Percentiles rank a stretch among this genome's conserved stretches.
These are phyloP conservation scores for Colletotrichum theobromicola DNA, from an alignment of 2,329 filamentous ascomycete genomes.

Conservation along the genomic window DNA sequence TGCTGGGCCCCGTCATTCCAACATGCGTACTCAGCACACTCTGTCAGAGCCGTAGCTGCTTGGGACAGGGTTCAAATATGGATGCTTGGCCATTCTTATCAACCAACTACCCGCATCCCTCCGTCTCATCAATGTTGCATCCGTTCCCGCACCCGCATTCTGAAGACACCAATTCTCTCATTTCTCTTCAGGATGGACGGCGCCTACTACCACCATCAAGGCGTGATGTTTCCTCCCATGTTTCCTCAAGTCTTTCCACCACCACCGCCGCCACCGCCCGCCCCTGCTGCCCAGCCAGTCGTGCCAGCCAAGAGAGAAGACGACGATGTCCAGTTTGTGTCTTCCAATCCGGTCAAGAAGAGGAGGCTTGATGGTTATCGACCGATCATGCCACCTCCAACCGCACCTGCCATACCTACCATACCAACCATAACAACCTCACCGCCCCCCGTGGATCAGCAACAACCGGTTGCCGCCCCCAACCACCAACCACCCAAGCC, in stretches of 20 bases:
- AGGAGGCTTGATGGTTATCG: slow-evolving; percentile 15
- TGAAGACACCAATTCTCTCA: background rate
- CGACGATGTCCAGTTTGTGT: slow-evolving; percentile 50
- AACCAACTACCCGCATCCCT: background rate
- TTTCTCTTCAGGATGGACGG: background rate
- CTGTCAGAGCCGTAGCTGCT: background rate
- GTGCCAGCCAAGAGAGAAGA: slow-evolving; percentile 35
- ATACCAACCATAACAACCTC: background rate
- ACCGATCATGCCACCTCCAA: background rate
- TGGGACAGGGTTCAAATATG: slow-evolving; percentile 17
- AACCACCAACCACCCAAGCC: background rate
- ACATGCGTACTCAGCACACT: background rate
- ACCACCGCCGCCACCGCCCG: background rate
- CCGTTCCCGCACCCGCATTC: slow-evolving; percentile 5
- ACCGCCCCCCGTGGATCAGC: background rate
- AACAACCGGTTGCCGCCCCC: background rate
- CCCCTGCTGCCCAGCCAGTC: background rate
- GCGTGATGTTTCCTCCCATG: slow-evolving; percentile 16
- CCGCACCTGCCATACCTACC: background rate
- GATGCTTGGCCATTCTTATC: slow-evolving; percentile 11
- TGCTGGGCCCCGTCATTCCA: slow-evolving; percentile 15
- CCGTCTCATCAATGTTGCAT: slow-evolving; percentile 12
- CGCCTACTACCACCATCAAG: background rate
- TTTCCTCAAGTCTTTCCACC: slow-evolving; percentile 6
- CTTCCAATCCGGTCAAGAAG: slow-evolving; percentile 47